Evolutionary conservation across 1,284 basidiomycete species (phyloP), one percentile per base, ranked within the genome.

Genomic region (Cryptococcus maquisensis): DNA sequence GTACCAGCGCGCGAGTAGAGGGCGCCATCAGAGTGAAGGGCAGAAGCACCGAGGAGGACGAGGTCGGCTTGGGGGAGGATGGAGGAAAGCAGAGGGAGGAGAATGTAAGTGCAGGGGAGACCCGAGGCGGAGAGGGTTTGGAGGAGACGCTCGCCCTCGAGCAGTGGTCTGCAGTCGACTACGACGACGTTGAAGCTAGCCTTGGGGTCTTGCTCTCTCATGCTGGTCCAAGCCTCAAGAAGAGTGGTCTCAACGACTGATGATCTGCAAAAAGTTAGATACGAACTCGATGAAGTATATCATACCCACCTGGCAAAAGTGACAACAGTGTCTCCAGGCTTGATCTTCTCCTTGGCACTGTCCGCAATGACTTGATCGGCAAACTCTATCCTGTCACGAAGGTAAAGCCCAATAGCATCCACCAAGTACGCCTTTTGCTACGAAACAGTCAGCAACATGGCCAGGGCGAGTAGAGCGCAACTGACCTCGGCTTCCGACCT

Each of bases 1-100:
- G 94, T 98, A 23, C 96, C 96, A 0, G 93, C 90, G 50, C 96
- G 84, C 13, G 93, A 90, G 74, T 90, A 97, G 8, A 98, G 87
- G 0, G 92, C 86, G 4, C 96, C 96, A 67, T 98, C 96, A 5
- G 94, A 88, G 67, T 96, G 88, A 7, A 99, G 81, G 7, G 94
- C 90, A 63, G 96, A 90, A 2, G 93, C 93, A 38, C 96, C 96
- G 18, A 98, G 81, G 52, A 98, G 83, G 47, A 97, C 86, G 13
- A 87, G 87, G 10, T 86, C 86, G 5, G 88, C 77, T 40, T 86
- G 75, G 80, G 85, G 83, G 57, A 98, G 85, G 54, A 96, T 78
- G 3, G 90, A 85, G 1, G 88, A 84, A 20, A 98, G 81, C 0
- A 91, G 86, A n/a, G 94, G 86, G 26, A 99, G 83, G 36, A 97